Evolutionary conservation across 2,329 filamentous ascomycete genomes (phyloP).

Genomic region (Lasiodiplodia citricola): DNA sequence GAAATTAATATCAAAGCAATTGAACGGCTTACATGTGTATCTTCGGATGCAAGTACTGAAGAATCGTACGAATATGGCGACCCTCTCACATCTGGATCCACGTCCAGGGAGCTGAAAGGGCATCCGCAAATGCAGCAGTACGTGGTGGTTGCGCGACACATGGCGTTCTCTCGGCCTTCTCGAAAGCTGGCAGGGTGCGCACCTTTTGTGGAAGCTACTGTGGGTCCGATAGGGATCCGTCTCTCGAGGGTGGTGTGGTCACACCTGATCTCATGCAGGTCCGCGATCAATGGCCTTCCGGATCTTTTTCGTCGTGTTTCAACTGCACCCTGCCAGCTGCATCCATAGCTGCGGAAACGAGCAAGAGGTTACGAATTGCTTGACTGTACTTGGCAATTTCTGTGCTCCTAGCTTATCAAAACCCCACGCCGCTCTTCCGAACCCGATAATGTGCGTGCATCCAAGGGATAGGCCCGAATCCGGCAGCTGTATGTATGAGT

Average conservation of each 20-base stretch:
- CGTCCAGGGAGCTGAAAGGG: slow-evolving; percentile 6
- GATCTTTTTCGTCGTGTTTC: slow-evolving; percentile 17
- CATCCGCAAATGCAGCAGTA: slow-evolving; percentile 24
- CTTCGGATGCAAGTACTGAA: not conserved
- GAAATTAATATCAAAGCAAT: not conserved
- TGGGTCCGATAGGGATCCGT: slow-evolving; percentile 14
- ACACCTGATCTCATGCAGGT: slow-evolving; percentile 18
- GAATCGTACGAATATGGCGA: slow-evolving; percentile 11
- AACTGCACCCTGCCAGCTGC: not conserved
- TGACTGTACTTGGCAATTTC: not conserved
- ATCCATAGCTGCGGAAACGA: not conserved
- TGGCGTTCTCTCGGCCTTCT: not conserved
- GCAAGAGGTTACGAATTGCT: not conserved
- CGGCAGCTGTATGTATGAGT: slow-evolving; percentile 7
- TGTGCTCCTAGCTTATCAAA: not conserved
- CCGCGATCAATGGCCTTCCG: slow-evolving; percentile 12
- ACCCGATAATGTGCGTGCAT: not conserved
- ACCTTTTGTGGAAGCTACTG: slow-evolving; percentile 20
- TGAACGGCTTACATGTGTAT: not conserved
- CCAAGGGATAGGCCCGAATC: not conserved
- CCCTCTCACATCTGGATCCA: not conserved
- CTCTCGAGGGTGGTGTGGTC: slow-evolving; percentile 23
- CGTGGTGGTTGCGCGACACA: slow-evolving; percentile 16
- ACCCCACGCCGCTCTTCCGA: not conserved
- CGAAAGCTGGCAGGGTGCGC: not conserved